phyloP scores from a whole-genome alignment of 1,139 yeast species.

The Geotrichum carabidarum region DNA sequence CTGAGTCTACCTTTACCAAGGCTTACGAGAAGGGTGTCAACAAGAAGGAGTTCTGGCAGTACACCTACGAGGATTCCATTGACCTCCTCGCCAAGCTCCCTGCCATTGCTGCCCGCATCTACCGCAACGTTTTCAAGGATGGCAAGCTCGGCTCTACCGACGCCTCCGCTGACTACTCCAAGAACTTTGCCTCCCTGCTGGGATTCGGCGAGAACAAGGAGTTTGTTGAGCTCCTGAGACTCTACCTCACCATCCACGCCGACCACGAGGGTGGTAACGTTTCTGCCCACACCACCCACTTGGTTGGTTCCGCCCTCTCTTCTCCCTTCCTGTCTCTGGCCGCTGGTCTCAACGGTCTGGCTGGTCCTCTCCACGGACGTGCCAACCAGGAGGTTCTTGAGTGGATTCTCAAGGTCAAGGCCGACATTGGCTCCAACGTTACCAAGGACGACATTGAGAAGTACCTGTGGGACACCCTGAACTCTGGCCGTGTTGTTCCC shows the following conservation, averaged over 20 bases:
- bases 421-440: slow-evolving; percentile 68
- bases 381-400: slow-evolving; percentile 98
- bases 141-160: slow-evolving; percentile 73
- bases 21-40: slow-evolving; percentile 64
- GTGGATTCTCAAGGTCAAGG: slow-evolving; percentile 84
- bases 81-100: slow-evolving; percentile 64
- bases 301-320: slow-evolving; percentile 93
- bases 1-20: slow-evolving; percentile 55
- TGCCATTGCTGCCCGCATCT: slow-evolving; percentile 59
- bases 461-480: slow-evolving; percentile 89
- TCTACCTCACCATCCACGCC: slow-evolving; percentile 92
- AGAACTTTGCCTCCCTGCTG: slow-evolving; percentile 79
- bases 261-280: slow-evolving; percentile 99
- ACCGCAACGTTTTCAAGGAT: slow-evolving; percentile 65
- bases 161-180: slow-evolving; percentile 80
- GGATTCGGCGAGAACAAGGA: slow-evolving; percentile 78
- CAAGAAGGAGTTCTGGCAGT: slow-evolving; percentile 65
- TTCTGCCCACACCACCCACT: slow-evolving; percentile 95
- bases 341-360: slow-evolving; percentile 95
- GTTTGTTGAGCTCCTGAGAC: slow-evolving; percentile 88
- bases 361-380: slow-evolving; percentile 98
- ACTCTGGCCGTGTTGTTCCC: slow-evolving; percentile 94
- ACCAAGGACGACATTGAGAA: slow-evolving; percentile 79
- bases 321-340: slow-evolving; percentile 92
- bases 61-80: slow-evolving; percentile 60